These are phyloP conservation scores for Entonaema liquescens DNA, from an alignment of 495 filamentous ascomycete species.

Conservation along the genomic window DNA sequence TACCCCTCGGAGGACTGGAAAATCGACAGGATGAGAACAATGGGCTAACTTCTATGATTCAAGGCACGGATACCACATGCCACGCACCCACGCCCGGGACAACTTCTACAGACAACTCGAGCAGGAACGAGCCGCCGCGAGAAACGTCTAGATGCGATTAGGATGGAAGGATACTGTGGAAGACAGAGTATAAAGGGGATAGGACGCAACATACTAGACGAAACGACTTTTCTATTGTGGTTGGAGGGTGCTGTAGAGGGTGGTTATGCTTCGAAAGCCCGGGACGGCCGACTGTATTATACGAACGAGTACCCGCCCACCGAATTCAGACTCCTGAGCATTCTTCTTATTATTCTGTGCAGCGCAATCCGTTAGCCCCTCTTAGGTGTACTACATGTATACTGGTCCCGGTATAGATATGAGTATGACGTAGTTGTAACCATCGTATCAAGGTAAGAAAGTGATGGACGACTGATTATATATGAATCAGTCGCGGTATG, in stretches of 20 bases:
- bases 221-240: constrained; percentile 3
- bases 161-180: background rate
- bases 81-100: constrained; percentile 59
- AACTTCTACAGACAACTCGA: constrained; percentile 58
- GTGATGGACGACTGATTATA: background rate
- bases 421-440: background rate
- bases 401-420: background rate
- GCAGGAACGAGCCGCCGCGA: constrained; percentile 53
- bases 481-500: background rate
- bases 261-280: constrained; percentile 13
- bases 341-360: constrained; percentile 6
- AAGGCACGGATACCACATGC: constrained; percentile 64
- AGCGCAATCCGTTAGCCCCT: too few relatives aligned
- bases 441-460: background rate
- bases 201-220: constrained; percentile 18
- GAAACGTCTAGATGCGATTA: constrained; percentile 26
- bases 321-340: constrained; percentile 33
- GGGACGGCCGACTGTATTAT: constrained; percentile 35
- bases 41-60: constrained; percentile 28
- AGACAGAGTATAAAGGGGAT: background rate
- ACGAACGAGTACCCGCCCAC: constrained; percentile 27
- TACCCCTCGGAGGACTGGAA: background rate
- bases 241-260: constrained; percentile 22
- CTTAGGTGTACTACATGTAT: background rate
- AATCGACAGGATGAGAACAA: background rate